Base-by-base conservation (phyloP, 2,329 filamentous ascomycete genomes). In the Cladosporium sp. region DNA sequence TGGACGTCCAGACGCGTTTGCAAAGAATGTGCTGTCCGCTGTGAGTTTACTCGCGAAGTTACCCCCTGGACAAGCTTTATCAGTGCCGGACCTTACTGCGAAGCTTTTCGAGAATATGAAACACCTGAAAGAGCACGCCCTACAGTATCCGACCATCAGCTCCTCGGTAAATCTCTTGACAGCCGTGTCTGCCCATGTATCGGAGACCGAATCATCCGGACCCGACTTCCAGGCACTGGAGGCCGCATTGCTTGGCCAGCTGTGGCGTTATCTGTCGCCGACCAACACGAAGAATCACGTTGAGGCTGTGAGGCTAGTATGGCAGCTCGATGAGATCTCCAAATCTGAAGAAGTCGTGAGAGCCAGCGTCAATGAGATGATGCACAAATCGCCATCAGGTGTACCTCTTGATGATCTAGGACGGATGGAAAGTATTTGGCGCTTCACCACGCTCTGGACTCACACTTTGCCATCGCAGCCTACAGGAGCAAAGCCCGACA, bases 211-310 rank as follows among this genome's bases (percentile, higher is more conserved):
- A 6, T 2, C n/a, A 12, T 28, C 36, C 24, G 15, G 41, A 2
- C 61, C 59, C 30, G 55, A 44, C 26, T 15, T 60, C 6, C 30
- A 60, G 30, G n/a, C 32, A 24, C 21, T 65, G 28, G 55, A 60
- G 30, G 52, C 32, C 38, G 57, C 34, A n/a, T 28, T 59, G 24
- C 47, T 59, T 41, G 64, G 57, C 24, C 34, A 65, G 1, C 41
- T 65, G 2, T 65, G 64, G 64, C 18, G 81, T 5, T 92, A 92
- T 73, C 80, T 99, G 47, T 91, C 92, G 0, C 89, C 92, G n/a
- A 84, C 88, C 14, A 89, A 90, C 68, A 93, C 93, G 0, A 97
- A 97, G 75, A 96, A 94, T 71, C 95, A 98, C 74, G 93, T 99
- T 36, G 96, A 99, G 80, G 90, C 93, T 21, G 92, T 96, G 10